phyloP scores from a whole-genome alignment of 2,329 filamentous ascomycete species.

The Chalara sp. region DNA sequence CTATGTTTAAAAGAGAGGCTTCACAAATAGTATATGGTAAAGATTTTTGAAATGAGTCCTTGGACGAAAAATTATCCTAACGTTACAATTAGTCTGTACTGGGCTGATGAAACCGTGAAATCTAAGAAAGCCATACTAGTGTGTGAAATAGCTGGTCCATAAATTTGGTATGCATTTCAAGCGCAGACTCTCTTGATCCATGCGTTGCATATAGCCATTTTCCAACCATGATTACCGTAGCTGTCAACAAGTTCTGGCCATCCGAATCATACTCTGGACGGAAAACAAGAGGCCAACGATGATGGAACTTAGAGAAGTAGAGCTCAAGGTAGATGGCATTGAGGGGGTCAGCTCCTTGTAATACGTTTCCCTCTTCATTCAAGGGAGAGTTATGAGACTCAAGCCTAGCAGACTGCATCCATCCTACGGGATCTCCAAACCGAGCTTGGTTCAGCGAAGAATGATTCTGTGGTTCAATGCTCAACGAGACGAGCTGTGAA shows the following conservation, averaged over 20 bases:
- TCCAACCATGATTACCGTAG: slow-evolving; percentile 32
- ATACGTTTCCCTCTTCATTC: slow-evolving; percentile 5
- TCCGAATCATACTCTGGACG: slow-evolving; percentile 29
- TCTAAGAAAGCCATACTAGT: slow-evolving; percentile 10
- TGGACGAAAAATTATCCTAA: slow-evolving; percentile 24
- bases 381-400: not conserved
- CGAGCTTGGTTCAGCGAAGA: not conserved
- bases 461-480: not conserved
- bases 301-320: slow-evolving; percentile 36
- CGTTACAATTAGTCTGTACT: not conserved
- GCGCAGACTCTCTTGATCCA: slow-evolving; percentile 20
- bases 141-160: slow-evolving; percentile 19
- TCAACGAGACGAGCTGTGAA: too few species aligned
- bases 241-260: slow-evolving; percentile 21
- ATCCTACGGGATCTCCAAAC: too few species aligned
- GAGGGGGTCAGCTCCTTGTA: slow-evolving; percentile 1
- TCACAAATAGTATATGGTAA: slow-evolving; percentile 23
- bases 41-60: slow-evolving; percentile 18
- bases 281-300: slow-evolving; percentile 36
- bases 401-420: not conserved
- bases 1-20: slow-evolving; percentile 30
- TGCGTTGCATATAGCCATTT: slow-evolving; percentile 30
- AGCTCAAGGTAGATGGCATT: slow-evolving; percentile 14
- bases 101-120: not conserved
- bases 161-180: slow-evolving; percentile 28